Base-by-base conservation (phyloP, 495 filamentous ascomycete species). In the Entonaema liquescens region DNA sequence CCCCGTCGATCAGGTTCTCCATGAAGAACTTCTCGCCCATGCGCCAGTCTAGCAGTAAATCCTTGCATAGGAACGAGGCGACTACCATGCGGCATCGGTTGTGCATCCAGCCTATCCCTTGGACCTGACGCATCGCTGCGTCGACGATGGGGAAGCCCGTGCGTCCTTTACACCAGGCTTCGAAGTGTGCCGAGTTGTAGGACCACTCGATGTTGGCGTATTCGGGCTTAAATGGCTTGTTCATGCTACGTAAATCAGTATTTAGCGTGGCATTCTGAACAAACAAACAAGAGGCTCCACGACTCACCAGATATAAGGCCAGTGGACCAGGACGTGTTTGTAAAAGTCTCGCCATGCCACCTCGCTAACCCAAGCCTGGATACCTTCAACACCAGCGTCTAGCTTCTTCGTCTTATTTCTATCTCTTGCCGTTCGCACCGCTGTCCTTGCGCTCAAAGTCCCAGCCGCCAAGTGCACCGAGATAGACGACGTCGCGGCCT, bases 311-410 rank as follows among this genome's bases (percentile, higher is more conserved):
- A 96, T 87, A 68, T 93, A 95, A 4, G 94, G 94, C 92, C 92
- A 97, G 62, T 95, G 83, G 2, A 87, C 90, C 13, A 97, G 81
- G 3, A 97, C 91, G 77, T 97, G 93, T 67, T 91, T 92, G 79
- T 97, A 97, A 75, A 97, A 98, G 73, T 97, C 94, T 8, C 94
- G 84, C 94, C 94, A 96, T 1, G 92, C 94, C 0, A 98, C 84
- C 76, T 97, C 94, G 58, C 89, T 89, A 65, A 97, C 95, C 93
- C 93, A 98, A 2, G 84, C 80, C 55, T 83, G 80, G 36, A 93
- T 91, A 0, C 93, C 92, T 17, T 83, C 71, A 33, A 88, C 83
- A 0, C 92, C 91, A 2, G 87, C 86, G 67, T 94, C 89, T 0
- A 97, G 83, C 19, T 85, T 89, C 60, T 89, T 88, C 7, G 86